A percentile compares a stretch with the other conserved stretches of the same genome.
phyloP scores from a whole-genome alignment of 495 filamentous ascomycete genomes.

The Penicillium maclennaniae region DNA sequence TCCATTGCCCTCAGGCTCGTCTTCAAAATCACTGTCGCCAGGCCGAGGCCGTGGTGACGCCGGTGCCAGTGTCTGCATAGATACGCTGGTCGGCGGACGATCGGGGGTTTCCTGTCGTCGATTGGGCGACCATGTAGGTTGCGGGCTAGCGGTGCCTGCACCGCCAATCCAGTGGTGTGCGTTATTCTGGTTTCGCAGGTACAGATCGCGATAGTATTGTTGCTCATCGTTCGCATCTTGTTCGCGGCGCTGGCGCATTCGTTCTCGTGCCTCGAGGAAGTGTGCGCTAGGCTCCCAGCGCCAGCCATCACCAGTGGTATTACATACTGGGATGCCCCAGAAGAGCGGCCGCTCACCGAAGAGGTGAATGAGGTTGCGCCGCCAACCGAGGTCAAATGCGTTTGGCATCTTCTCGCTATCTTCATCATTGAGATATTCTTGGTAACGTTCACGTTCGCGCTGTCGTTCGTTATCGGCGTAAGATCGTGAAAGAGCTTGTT shows the following conservation, averaged over 20 bases:
- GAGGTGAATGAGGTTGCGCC: slow-evolving; percentile 73
- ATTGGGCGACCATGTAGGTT: slow-evolving; percentile 23
- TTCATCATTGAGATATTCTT: slow-evolving; percentile 83
- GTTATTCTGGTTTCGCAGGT: slow-evolving; percentile 38
- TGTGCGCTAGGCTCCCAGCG: slow-evolving; percentile 77
- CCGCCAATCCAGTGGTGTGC: slow-evolving; percentile 31
- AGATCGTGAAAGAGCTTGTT: slow-evolving; percentile 50
- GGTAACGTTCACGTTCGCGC: slow-evolving; percentile 70
- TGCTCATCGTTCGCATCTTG: slow-evolving; percentile 49
- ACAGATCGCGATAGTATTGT: slow-evolving; percentile 44
- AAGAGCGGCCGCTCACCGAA: slow-evolving; percentile 68
- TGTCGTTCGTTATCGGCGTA: slow-evolving; percentile 71
- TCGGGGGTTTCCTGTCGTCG: slow-evolving; percentile 53
- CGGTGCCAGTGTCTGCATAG: slow-evolving; percentile 49
- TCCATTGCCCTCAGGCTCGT: slow-evolving; percentile 29
- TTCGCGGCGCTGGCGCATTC: slow-evolving; percentile 54
- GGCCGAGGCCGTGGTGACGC: slow-evolving; percentile 42
- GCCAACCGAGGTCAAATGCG: slow-evolving; percentile 86
- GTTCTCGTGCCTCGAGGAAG: slow-evolving; percentile 66
- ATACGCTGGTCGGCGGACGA: slow-evolving; percentile 47
- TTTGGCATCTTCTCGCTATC: slow-evolving; percentile 82
- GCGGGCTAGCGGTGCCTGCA: slow-evolving; percentile 10
- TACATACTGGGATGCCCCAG: slow-evolving; percentile 80
- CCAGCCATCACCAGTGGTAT: slow-evolving; percentile 90
- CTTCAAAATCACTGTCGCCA: slow-evolving; percentile 42